phyloP scores from a whole-genome alignment of 805 yeast genomes.

The Metschnikowia santaceciliae region DNA sequence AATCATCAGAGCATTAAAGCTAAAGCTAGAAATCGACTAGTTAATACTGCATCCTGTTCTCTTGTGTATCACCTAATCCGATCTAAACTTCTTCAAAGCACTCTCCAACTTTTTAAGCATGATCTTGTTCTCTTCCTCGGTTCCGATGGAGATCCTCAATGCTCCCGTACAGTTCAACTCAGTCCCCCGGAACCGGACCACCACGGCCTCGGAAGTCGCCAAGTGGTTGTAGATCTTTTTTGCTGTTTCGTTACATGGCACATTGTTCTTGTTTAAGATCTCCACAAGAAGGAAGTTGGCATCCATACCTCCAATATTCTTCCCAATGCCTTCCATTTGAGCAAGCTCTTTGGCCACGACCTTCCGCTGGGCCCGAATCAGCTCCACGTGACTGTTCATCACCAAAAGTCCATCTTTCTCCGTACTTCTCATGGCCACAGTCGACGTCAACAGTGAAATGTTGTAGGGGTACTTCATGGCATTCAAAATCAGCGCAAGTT shows the following conservation, averaged over 20 bases:
- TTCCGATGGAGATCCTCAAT: slow-evolving; percentile 83
- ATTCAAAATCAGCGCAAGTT: slow-evolving; percentile 66
- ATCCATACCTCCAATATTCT: slow-evolving; percentile 76
- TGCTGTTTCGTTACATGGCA: slow-evolving; percentile 69
- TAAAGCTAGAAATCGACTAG: no score
- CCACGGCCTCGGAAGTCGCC: slow-evolving; percentile 73
- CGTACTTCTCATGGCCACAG: slow-evolving; percentile 72
- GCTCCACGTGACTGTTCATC: slow-evolving; percentile 54
- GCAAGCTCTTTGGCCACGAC: slow-evolving; percentile 52
- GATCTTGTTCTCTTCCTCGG: slow-evolving; percentile 62
- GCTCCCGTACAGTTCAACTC: slow-evolving; percentile 90
- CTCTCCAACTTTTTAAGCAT: slow-evolving; percentile 48
- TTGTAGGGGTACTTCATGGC: slow-evolving; percentile 96
- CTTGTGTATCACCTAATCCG: no score
- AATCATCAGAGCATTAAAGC: no score
- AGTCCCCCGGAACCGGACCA: slow-evolving; percentile 85
- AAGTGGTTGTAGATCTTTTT: slow-evolving; percentile 57
- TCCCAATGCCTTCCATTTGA: slow-evolving; percentile 60
- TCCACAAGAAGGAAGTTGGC: slow-evolving; percentile 82
- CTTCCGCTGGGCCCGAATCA: slow-evolving; percentile 53
- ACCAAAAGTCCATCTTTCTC: slow-evolving; percentile 48
- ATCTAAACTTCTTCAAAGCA: slow-evolving; percentile 20
- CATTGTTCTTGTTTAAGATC: slow-evolving; percentile 56
- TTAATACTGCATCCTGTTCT: no score
- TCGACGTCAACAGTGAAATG: slow-evolving; percentile 76